Conservation (phyloP, 2,329 filamentous ascomycete species). For the Pseudocercospora cruenta region DNA sequence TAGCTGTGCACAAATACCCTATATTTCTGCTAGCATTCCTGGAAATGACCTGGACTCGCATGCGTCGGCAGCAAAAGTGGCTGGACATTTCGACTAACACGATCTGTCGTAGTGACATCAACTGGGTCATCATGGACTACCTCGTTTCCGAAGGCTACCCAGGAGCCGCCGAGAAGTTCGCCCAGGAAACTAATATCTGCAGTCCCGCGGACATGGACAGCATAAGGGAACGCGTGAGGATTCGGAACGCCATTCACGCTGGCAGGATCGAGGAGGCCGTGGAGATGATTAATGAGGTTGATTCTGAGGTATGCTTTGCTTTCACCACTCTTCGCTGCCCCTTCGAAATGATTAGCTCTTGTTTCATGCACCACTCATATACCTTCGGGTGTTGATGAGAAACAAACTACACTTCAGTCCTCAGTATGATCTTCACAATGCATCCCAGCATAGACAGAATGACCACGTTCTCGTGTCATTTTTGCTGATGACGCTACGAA, state of each 20-base stretch:
- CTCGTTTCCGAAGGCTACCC: slow-evolving; percentile 95
- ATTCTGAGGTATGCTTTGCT: slow-evolving; percentile 76
- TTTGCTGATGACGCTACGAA: slow-evolving; percentile 19
- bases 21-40: slow-evolving; percentile 1
- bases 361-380: slow-evolving; percentile 99
- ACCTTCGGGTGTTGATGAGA: slow-evolving; percentile 84
- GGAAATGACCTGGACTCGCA: slow-evolving; percentile 9
- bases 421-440: slow-evolving; percentile 70
- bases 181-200: slow-evolving; percentile 85
- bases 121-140: slow-evolving; percentile 93
- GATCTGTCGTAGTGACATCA: slow-evolving; percentile 74
- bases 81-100: slow-evolving; percentile 23
- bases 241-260: slow-evolving; percentile 80
- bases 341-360: slow-evolving; percentile 88
- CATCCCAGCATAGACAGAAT: slow-evolving; percentile 5
- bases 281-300: slow-evolving; percentile 82
- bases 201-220: slow-evolving; percentile 69
- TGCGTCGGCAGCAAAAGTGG: background rate
- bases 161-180: slow-evolving; percentile 88
- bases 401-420: slow-evolving; percentile 77
- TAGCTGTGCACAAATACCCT: slow-evolving; percentile 4
- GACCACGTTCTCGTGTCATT: background rate
- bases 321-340: slow-evolving; percentile 20
- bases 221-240: slow-evolving; percentile 78
- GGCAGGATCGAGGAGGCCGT: slow-evolving; percentile 87